Evolutionary conservation across 345 rosid genomes (phyloP), one percentile per base, ranked within the genome.

Genomic region (Populus euphratica): DNA sequence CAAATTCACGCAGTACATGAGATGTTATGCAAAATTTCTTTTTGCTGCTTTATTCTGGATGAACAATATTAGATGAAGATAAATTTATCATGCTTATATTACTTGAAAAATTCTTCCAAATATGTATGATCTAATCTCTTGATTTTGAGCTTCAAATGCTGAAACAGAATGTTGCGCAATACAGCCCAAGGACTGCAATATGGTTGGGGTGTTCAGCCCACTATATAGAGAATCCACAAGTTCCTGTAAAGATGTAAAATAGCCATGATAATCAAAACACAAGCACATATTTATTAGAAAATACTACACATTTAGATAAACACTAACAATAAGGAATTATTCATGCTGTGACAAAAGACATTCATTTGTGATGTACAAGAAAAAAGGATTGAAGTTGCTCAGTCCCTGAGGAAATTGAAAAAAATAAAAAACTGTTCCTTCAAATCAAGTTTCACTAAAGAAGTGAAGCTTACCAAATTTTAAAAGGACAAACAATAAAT

Each of bases 151-250:
- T 80, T 90, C 97, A 79, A 85, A 91, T 74, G 85, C 81, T 50
- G 79, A 82, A 73, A 86, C 85, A 73, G 91, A 92, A 84, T 85
- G 85, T 81, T 90, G 96, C 16, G 93, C 87, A 78, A 89, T 82
- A 84, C 96, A 91, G 65, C 97, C 98, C 91, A 95, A 80, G 69
- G 99, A 93, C 83, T 95, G 96, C 88, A 95, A 85, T 76, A 84
- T 85, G 67, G 99, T 92, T 73, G 99, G 92, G 78, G 86, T 80
- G 70, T 93, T 89, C 77, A 36, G 65, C 79, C 94, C 91, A 63
- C 80, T 47, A 73, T 79, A 85, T 74, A 95, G 83, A 82, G 90
- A 88, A 84, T 84, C 83, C 76, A 87, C 86, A 82, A 95, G 91
- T 78, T 81, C 87, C 98, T 93, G 93, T 76, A 79, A 65, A 76